phyloP scores from a whole-genome alignment of 176 grass and related monocot genomes.

The Dactylis glomerata region DNA sequence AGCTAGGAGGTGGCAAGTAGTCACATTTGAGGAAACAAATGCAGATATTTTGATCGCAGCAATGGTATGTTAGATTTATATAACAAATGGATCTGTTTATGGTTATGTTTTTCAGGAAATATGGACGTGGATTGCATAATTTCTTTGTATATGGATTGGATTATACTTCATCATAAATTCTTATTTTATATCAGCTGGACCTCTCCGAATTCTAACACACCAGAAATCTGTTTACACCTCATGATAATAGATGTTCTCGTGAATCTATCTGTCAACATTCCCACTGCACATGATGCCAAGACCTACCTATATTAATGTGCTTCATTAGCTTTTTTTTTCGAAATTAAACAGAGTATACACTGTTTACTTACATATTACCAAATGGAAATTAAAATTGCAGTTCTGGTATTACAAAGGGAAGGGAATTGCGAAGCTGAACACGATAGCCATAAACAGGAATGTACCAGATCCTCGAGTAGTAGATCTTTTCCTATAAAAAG shows the following conservation, averaged over 20 bases:
- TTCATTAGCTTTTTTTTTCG: not conserved
- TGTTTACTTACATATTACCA: not conserved
- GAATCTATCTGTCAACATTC: not conserved
- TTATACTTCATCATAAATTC: not conserved
- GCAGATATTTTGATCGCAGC: not conserved
- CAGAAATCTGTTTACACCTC: not conserved
- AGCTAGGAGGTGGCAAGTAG: not conserved
- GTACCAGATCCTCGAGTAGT: constrained; percentile 61
- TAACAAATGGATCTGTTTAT: not conserved
- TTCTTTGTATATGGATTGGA: not conserved
- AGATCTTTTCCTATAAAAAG: constrained; percentile 83
- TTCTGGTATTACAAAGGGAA: not conserved
- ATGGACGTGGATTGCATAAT: not conserved
- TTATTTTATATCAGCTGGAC: not conserved
- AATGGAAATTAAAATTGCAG: not conserved
- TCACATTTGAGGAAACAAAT: not conserved
- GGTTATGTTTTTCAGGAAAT: not conserved
- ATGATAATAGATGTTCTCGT: not conserved
- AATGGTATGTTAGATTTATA: not conserved
- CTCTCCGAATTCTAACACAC: not conserved
- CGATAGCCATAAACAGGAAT: not conserved
- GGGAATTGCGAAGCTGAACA: not conserved
- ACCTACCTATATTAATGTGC: not conserved
- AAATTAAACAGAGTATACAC: not conserved
- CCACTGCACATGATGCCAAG: not conserved